Evolutionary conservation across 768 basidiomycete species (phyloP), one percentile per base, ranked within the genome.

Genomic region (Multifurca ochricompacta): DNA sequence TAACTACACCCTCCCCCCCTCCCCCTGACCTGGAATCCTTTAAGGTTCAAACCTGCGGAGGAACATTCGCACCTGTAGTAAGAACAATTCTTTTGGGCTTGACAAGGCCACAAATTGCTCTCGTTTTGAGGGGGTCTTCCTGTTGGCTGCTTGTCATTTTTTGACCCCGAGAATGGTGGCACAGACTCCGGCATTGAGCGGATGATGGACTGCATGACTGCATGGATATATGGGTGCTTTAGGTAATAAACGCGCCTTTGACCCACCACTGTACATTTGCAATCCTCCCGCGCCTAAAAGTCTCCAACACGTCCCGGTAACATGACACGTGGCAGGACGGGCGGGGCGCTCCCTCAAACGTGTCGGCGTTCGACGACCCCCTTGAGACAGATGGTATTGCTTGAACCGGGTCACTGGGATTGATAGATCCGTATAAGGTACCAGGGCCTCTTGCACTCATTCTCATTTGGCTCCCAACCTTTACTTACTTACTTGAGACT

Each of bases 401-500:
- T 51, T 47, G 32, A 45, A 44, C 39, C 39, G 43, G 25, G 21
- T 55, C 48, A 25, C 23, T 39, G 32, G 27, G 14, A 34, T 41
- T 51, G 37, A 51, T 50, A 56, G 55, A 49, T 40, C 39, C 44
- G 40, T 56, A 47, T 39, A 44, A 51, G 55, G 55, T 42, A 56
- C 55, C 50, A 52, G 50, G 55, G 55, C 55, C 23, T 7, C 10
- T 9, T 35, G n/a, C 30, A 47, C 31, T 37, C 18, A 7, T 14
- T 45, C 23, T 39, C 30, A 30, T 37, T 23, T 25, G n/a, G 16
- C 36, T 27, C 10, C 28, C 35, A 13, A 37, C 44, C 34, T 13
- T 28, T 47, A n/a, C n/a, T 50, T 45, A 23, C 48, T 40, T 51
- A 28, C 28, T 39, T 9, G 16, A 35, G 54, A 19, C 27, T n/a